Base-by-base conservation (phyloP, 495 filamentous ascomycete genomes). In the Jackrogersella minutella region DNA sequence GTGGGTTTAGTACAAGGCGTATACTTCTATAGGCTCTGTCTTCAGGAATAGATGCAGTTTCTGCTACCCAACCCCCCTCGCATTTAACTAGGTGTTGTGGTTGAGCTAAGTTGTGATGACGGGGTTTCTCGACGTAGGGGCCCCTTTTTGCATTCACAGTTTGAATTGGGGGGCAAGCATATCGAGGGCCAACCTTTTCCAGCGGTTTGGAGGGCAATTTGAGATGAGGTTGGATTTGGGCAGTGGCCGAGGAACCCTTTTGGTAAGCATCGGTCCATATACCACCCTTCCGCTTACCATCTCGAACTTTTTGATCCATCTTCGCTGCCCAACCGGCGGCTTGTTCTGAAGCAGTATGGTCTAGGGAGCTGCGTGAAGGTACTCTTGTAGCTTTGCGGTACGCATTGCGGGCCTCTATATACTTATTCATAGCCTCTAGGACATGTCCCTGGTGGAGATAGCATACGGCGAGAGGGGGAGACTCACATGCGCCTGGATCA, bases 401-500 rank as follows among this genome's bases (percentile, higher is more conserved):
- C 11, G 59, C 59, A 1, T 40, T n/a, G 2, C 54, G 56, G 0
- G 72, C 72, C 9, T 57, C 66, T 9, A 22, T 1, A 8, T 51
- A 40, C 6, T 40, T 16, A 2, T 56, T 33, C 37, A 69, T 41
- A n/a, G 36, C 62, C 5, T 54, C 13, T 2, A 69, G 59, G 3
- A 58, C 36, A 13, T 72, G 66, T 6, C 72, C 72, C 8, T 58
- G 46, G 14, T 65, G 64, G 0, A 69, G 47, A 16, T 72, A 58
- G 34, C 72, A 74, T 43, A 36, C 56, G 0, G 62, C 62, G 13
- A 74, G 49, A 19, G 69, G 62, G 1, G 69, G 47, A 4, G 22
- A 54, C 31, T 72, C 72, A 51, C 72, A 72, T 5, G 59, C 69
- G 7, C 58, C 65, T 6, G 31, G 13, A 13, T 72, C 69, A 1